Conservation (phyloP, 1,139 yeast species). For the Arxiozyma bovina region DNA sequence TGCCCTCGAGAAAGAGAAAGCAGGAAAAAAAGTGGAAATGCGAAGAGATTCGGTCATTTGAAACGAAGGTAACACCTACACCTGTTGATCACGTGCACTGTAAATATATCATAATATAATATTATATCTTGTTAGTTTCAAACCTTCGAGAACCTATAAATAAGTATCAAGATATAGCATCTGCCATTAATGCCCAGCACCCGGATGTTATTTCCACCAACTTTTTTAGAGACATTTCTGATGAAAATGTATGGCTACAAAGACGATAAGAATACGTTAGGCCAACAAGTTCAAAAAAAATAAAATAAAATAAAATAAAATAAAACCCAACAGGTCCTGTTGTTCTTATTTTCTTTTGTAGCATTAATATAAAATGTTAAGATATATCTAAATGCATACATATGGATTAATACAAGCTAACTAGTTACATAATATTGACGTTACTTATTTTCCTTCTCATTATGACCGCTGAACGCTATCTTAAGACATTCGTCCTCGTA, state of each 20-base stretch:
- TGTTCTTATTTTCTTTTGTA: neutral
- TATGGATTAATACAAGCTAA: neutral
- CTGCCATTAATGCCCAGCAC: too few species aligned
- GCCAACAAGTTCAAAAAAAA: neutral
- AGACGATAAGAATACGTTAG: too few species aligned
- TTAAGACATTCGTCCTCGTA: constrained; percentile 62
- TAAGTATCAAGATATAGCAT: too few species aligned
- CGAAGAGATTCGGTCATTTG: neutral
- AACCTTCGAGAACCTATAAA: too few species aligned
- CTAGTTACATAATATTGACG: neutral
- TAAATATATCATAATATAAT: too few species aligned
- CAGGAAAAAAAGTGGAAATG: too few species aligned
- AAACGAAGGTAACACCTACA: neutral
- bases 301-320: too few species aligned
- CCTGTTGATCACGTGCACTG: neutral
- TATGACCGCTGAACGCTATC: constrained; percentile 74
- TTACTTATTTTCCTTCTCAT: constrained; percentile 3
- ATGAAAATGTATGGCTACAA: too few species aligned
- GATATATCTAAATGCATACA: neutral
- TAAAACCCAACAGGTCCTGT: too few species aligned
- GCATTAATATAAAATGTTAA: neutral
- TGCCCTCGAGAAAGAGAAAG: neutral
- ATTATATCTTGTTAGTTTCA: neutral
- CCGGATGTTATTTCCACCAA: too few species aligned
- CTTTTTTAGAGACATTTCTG: too few species aligned